phyloP scores from a whole-genome alignment of 2,329 filamentous ascomycete species.

The Fusarium udum region DNA sequence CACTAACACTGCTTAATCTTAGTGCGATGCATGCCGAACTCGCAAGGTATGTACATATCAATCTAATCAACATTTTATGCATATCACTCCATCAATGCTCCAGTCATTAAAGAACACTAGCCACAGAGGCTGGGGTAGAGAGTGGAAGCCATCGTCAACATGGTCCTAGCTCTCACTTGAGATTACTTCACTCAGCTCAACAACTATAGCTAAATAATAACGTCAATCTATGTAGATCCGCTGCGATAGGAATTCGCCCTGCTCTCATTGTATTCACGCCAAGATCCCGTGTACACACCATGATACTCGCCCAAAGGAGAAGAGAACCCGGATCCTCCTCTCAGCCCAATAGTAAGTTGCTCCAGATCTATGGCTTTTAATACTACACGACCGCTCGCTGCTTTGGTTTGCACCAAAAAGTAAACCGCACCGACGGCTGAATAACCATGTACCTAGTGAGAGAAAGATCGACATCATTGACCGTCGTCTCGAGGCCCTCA shows the following conservation, averaged over 20 bases:
- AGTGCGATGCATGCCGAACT: conserved; percentile 48
- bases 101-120: neutral
- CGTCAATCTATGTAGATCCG: conserved; percentile 43
- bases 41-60: conserved; percentile 45
- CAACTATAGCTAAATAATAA: conserved; percentile 9
- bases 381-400: neutral
- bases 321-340: conserved; percentile 50
- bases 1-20: conserved; percentile 34
- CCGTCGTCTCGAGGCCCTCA: conserved; percentile 48
- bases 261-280: conserved; percentile 49
- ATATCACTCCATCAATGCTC: neutral
- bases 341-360: conserved; percentile 51
- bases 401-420: neutral
- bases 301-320: conserved; percentile 47
- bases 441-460: conserved; percentile 44
- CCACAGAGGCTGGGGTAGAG: neutral
- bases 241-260: conserved; percentile 51
- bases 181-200: neutral
- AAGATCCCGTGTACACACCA: conserved; percentile 51
- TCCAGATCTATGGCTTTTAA: neutral
- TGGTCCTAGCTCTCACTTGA: neutral
- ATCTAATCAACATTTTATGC: conserved; percentile 23
- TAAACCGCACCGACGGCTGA: neutral
- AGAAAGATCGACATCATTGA: conserved; percentile 53
- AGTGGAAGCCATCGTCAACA: neutral